These are phyloP conservation scores for Ceratobasidium sp. DNA, from an alignment of 1,284 basidiomycete genomes.

Conservation along the genomic window DNA sequence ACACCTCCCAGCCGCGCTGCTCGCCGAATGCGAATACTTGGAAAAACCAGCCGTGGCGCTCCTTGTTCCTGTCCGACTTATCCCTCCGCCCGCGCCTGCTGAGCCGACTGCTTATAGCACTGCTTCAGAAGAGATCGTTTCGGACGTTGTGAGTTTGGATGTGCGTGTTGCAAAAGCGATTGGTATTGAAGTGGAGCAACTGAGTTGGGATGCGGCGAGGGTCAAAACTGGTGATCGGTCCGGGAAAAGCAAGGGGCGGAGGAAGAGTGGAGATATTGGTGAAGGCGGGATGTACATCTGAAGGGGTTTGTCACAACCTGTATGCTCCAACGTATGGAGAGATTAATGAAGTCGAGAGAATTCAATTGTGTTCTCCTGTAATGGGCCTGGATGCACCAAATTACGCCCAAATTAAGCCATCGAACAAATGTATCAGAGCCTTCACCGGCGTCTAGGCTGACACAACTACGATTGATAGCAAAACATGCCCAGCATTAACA, in stretches of 20 bases:
- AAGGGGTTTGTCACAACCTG: neutral
- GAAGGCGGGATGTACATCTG: conserved; percentile 48
- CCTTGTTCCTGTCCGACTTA: conserved; percentile 16
- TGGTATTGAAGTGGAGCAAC: conserved; percentile 1
- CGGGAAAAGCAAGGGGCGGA: neutral
- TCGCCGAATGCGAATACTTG: conserved; percentile 45
- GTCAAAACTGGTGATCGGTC: neutral
- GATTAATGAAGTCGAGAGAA: too few species aligned
- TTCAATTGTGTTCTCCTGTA: neutral
- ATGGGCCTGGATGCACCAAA: too few species aligned
- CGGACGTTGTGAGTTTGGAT: conserved; percentile 1
- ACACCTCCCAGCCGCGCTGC: conserved; percentile 40
- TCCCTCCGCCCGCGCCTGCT: conserved; percentile 17
- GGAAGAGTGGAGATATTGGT: conserved; percentile 22
- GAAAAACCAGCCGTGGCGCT: neutral
- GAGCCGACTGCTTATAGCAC: neutral
- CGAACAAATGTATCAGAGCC: too few species aligned
- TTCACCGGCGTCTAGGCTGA: too few species aligned
- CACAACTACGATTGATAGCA: neutral
- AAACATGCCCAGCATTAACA: neutral
- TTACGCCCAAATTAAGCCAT: neutral
- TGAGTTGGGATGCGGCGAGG: conserved; percentile 15
- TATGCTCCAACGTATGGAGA: too few species aligned
- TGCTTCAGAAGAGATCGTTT: conserved; percentile 3
- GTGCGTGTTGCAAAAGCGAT: neutral